phyloP scores from a whole-genome alignment of 192 early-diverging fungal species.

The Coemansia sp. region DNA sequence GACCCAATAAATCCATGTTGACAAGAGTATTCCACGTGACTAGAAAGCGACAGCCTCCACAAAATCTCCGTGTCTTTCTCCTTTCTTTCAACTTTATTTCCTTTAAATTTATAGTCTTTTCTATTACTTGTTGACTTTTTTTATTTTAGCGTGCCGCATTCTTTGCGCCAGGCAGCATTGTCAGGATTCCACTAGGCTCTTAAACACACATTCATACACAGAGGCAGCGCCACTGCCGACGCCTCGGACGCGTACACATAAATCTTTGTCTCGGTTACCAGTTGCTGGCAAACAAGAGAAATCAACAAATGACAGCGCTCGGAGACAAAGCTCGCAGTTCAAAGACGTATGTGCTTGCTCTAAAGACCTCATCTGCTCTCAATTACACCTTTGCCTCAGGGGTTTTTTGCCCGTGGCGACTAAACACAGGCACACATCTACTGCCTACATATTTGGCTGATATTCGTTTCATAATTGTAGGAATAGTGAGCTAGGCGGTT shows the following conservation, averaged over 20 bases:
- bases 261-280: not conserved
- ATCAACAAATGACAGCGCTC: slow-evolving; percentile 30
- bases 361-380: not conserved
- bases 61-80: too few relatives aligned
- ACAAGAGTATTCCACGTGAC: not conserved
- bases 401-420: not conserved
- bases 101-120: too few relatives aligned
- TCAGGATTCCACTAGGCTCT: not conserved
- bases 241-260: slow-evolving; percentile 1
- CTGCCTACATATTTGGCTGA: not conserved
- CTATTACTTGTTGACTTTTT: not conserved
- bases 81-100: not conserved
- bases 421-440: not conserved
- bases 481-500: slow-evolving; percentile 9
- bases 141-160: not conserved
- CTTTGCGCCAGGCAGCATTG: slow-evolving; percentile 2
- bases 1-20: not conserved
- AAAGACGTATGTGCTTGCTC: slow-evolving; percentile 30
- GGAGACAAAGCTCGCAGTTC: slow-evolving; percentile 35
- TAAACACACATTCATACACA: not conserved
- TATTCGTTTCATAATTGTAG: not conserved
- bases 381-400: not conserved
- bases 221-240: not conserved
- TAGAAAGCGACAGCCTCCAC: not conserved
- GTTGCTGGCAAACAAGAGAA: not conserved